phyloP scores from a whole-genome alignment of 257 asterid species.

The Solanum tacnaense region DNA sequence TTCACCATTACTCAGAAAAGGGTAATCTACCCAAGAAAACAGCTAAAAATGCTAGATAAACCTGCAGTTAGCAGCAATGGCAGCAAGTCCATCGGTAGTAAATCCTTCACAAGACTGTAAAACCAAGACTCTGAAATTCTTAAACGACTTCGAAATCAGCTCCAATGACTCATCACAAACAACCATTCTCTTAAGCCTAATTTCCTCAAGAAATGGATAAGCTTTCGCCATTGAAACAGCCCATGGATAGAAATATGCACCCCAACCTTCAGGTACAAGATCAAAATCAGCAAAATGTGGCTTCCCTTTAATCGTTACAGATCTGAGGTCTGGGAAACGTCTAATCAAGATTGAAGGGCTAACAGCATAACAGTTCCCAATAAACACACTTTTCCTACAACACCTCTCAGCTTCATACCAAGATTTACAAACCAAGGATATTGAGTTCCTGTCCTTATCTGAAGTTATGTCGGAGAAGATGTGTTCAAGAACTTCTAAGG shows the following conservation, averaged over 20 bases:
- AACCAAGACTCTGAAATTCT: conserved; percentile 47
- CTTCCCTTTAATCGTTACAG: conserved; percentile 80
- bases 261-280: conserved; percentile 93
- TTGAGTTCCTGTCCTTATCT: conserved; percentile 66
- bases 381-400: conserved; percentile 65
- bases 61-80: conserved; percentile 79
- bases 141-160: conserved; percentile 48
- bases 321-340: conserved; percentile 63
- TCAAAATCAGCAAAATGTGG: conserved; percentile 94
- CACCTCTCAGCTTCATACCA: conserved; percentile 92
- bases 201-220: conserved; percentile 77
- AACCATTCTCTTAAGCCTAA: conserved; percentile 89
- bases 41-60: neutral
- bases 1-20: neutral
- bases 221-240: conserved; percentile 51
- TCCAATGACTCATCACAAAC: conserved; percentile 63
- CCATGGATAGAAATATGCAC: conserved; percentile 70
- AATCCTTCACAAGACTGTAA: conserved; percentile 55
- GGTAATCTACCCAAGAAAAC: neutral
- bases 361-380: conserved; percentile 85
- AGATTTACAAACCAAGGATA: conserved; percentile 74
- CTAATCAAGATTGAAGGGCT: conserved; percentile 63
- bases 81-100: conserved; percentile 57
- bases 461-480: conserved; percentile 51
- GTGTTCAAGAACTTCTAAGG: conserved; percentile 82